Conservation (phyloP, 768 basidiomycete genomes). For the Psilocybe azurescens region DNA sequence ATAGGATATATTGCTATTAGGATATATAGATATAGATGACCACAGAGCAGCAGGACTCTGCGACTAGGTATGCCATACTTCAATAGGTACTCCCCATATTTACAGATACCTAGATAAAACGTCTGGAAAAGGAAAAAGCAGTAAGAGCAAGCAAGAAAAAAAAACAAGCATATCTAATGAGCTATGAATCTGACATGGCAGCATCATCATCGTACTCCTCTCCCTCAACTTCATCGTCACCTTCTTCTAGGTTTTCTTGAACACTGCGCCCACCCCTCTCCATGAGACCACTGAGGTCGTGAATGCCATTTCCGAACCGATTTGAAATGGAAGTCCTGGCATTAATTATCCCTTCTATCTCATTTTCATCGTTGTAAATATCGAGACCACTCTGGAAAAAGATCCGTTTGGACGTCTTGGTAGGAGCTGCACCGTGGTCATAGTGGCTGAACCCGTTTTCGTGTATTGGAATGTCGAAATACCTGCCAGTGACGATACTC, state of each 20-base stretch:
- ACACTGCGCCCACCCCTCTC: constrained; percentile 22
- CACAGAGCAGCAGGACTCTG: neutral
- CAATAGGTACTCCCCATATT: neutral
- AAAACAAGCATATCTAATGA: neutral
- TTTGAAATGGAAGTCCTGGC: constrained; percentile 16
- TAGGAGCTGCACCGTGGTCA: constrained; percentile 34
- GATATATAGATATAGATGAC: neutral
- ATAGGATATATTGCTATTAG: neutral
- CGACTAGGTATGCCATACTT: neutral
- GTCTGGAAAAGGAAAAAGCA: neutral
- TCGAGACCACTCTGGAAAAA: constrained; percentile 59
- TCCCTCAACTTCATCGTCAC: constrained; percentile 21
- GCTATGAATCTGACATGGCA: constrained; percentile 18
- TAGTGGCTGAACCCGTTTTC: constrained; percentile 50
- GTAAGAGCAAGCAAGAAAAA: neutral
- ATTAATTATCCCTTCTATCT: constrained; percentile 35
- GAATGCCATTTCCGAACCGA: constrained; percentile 17
- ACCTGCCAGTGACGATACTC: constrained; percentile 70
- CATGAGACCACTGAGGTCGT: constrained; percentile 25
- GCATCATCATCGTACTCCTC: constrained; percentile 22
- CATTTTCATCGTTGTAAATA: constrained; percentile 21
- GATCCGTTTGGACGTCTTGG: constrained; percentile 45
- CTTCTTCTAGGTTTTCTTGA: constrained; percentile 23
- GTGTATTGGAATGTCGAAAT: constrained; percentile 54
- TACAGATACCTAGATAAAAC: neutral